Conservation (phyloP, 257 asterid species). For the Primulina eburnea region DNA sequence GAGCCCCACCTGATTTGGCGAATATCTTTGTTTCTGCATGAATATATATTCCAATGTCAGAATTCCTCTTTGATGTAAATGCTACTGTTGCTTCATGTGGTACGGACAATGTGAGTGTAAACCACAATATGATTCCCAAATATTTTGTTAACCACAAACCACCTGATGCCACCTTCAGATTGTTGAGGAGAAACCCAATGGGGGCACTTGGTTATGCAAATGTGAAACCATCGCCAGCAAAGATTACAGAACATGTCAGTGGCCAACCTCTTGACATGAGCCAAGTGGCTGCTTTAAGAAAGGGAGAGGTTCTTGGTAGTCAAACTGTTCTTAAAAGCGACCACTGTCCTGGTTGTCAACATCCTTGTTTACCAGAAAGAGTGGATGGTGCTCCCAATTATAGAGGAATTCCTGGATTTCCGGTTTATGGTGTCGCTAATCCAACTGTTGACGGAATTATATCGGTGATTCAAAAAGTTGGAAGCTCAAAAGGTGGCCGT, state of each 20-base stretch:
- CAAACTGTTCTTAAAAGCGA: conserved; percentile 98
- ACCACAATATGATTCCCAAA: conserved; percentile 14
- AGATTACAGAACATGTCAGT: conserved; percentile 48
- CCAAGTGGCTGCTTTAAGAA: conserved; percentile 88
- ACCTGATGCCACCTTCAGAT: conserved; percentile 47
- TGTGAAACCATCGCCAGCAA: conserved; percentile 41
- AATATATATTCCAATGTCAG: background rate
- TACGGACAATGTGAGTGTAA: conserved; percentile 16
- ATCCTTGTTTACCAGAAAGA: conserved; percentile 77
- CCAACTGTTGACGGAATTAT: conserved; percentile 88
- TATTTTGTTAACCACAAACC: conserved; percentile 15
- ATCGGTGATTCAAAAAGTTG: conserved; percentile 86
- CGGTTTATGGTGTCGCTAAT: conserved; percentile 97
- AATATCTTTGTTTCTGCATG: background rate
- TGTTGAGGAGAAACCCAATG: conserved; percentile 97
- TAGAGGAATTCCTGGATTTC: conserved; percentile 91
- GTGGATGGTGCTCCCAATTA: conserved; percentile 98
- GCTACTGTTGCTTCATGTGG: conserved; percentile 15
- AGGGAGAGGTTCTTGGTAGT: conserved; percentile 96
- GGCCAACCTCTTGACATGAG: conserved; percentile 82
- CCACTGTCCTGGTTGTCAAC: conserved; percentile 97
- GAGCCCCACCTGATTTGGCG: conserved; percentile 15
- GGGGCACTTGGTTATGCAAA: conserved; percentile 91
- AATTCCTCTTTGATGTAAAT: conserved; percentile 16
- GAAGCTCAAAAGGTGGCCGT: conserved; percentile 75